Conservation (phyloP, 805 yeast species). For the Lipomyces mesembrius region DNA sequence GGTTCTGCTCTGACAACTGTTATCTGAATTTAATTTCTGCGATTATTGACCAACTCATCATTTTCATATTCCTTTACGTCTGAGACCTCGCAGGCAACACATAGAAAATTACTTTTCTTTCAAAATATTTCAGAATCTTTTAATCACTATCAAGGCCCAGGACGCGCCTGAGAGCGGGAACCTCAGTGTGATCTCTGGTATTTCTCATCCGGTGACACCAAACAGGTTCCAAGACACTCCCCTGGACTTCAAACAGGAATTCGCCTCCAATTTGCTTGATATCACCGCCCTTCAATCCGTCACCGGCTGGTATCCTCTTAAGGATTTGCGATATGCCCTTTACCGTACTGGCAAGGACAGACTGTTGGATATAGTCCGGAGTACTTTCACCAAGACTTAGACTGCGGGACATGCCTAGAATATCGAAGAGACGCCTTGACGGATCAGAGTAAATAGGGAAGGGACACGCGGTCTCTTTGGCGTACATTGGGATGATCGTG, state of each 20-base stretch:
- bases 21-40: no score
- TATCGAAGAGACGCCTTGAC: slow-evolving; percentile 5
- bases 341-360: slow-evolving; percentile 4
- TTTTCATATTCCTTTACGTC: no score
- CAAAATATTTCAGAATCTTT: no score
- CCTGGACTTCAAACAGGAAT: slow-evolving; percentile 10
- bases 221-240: background rate
- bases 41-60: no score
- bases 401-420: slow-evolving; percentile 1
- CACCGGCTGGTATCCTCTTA: slow-evolving; percentile 7
- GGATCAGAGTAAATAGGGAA: slow-evolving; percentile 9
- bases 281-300: slow-evolving; percentile 5
- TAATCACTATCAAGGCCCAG: background rate
- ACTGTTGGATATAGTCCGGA: slow-evolving; percentile 6
- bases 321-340: slow-evolving; percentile 4
- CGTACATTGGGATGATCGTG: slow-evolving; percentile 10
- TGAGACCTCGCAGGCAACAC: no score
- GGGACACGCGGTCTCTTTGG: slow-evolving; percentile 8
- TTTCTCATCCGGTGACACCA: slow-evolving; percentile 9
- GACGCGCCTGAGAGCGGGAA: background rate
- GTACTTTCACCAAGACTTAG: slow-evolving; percentile 5
- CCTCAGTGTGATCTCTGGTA: slow-evolving; percentile 10
- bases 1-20: no score
- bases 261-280: slow-evolving; percentile 7
- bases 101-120: no score